Evolutionary conservation across 2,329 filamentous ascomycete genomes (phyloP), one percentile per base, ranked within the genome.

Genomic region (Xylariales sp.): DNA sequence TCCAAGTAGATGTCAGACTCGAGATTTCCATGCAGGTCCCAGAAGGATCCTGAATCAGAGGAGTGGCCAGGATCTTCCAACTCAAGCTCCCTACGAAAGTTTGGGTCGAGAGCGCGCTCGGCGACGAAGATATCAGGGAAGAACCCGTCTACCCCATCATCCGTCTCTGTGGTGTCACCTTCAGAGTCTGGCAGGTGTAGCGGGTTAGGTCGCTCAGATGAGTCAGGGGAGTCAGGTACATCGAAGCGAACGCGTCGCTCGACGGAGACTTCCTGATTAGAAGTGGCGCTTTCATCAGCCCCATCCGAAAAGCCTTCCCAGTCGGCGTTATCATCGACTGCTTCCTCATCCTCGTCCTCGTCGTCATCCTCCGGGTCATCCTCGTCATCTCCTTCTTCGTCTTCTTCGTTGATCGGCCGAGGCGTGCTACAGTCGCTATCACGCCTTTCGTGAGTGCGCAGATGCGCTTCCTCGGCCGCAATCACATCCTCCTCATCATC

Each of bases 121-220:
- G 85, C 80, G 43, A 90, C 71, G 60, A 91, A 91, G 45, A 91
- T 81, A 57, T 89, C 81, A 1, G 86, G 84, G 47, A 88, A 88
- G 48, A 88, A 77, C 48, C 47, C 52, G 45, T 78, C 74, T 33
- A 73, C 64, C 48, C 81, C 75, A 44, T 80, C 74, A 28, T 82
- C 78, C 4, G 72, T 77, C 38, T 82, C 80, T 40, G 79, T 81
- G 3, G 76, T 78, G 45, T 82, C 76, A 40, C 76, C 84, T 51
- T 87, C 83, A 43, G 83, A 73, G 44, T 81, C 74, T 29, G 83
- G 72, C 41, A 78, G 74, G 40, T 82, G 74, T 54, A 93, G 93
- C 53, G 84, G 86, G 31, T 93, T 86, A 50, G 84, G 84, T 45
- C 85, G 80, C 48, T 75, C 69, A n/a, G 58, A 53, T 27, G 53